Base-by-base conservation (phyloP, 2,329 filamentous ascomycete genomes). In the Fusarium tricinctum region DNA sequence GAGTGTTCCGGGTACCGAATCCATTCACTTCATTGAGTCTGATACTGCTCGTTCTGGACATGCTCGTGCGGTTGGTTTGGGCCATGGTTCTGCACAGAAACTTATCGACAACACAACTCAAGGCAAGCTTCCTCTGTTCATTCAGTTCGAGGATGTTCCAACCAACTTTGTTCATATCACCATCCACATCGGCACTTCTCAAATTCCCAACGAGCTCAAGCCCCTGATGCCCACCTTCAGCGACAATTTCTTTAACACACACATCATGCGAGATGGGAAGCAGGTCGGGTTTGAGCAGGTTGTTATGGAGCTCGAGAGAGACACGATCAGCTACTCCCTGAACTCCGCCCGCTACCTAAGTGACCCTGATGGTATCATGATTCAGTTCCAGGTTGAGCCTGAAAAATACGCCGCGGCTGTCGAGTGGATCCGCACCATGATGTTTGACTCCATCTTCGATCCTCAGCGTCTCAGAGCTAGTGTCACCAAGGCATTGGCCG, bases 111-210 rank as follows among this genome's bases (percentile, higher is more conserved):
- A 85, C 15, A 88, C 93, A 40, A 84, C 86, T 38, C 69, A 81
- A 19, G 83, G 82, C 8, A 79, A 90, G 35, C 77, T 90, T n/a
- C 91, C 93, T 0, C 82, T 98, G 4, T 99, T 97, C 79, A 85
- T 99, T n/a, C 95, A 99, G 79, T 99, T 97, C 70, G 96, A 99
- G 79, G 91, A 97, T 74, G 94, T 98, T 15, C 91, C 91, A 3
- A 97, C 93, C 61, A 97, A 93, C 75, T 99, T 99, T 77, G 93
- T 97, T 8, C 91, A 95, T 72, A 86, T 98, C 59, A 91, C 89
- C 47, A 80, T 98, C 22, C 88, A 96, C 57, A 83, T 98, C 49
- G 93, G 93, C 52, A 97, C 94, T 1, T 86, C 89, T 3, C 83
- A 88, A 32, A 84, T 97, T 2, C 93, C 94, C 0, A 86, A 91